Conservation (phyloP, 352 stramenopile genomes). For the Thraustochytrium aureum region DNA sequence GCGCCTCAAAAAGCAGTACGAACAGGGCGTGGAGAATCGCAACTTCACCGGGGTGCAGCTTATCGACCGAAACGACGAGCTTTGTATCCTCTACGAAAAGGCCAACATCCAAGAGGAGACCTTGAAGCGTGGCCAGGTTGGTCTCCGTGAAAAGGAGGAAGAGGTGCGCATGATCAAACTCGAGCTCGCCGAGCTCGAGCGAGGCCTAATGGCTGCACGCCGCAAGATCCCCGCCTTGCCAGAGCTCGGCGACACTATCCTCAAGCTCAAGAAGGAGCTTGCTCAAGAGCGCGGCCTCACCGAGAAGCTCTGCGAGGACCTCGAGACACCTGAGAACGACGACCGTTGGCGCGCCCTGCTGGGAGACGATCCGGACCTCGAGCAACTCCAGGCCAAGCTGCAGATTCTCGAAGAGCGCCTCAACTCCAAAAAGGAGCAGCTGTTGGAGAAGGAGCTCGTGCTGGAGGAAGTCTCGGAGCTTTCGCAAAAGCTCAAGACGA, state of each 20-base stretch:
- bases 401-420: slow-evolving; percentile 77
- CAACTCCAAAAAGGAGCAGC: slow-evolving; percentile 82
- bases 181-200: slow-evolving; percentile 68
- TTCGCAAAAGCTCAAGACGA: slow-evolving; percentile 73
- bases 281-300: slow-evolving; percentile 77
- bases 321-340: slow-evolving; percentile 73
- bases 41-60: slow-evolving; percentile 80
- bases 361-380: slow-evolving; percentile 80
- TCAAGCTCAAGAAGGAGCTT: slow-evolving; percentile 75
- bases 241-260: slow-evolving; percentile 72
- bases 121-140: slow-evolving; percentile 73
- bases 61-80: slow-evolving; percentile 92
- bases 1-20: slow-evolving; percentile 85
- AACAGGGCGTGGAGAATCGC: slow-evolving; percentile 62
- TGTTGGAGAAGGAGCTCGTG: slow-evolving; percentile 91
- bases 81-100: slow-evolving; percentile 93
- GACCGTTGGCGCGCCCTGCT: slow-evolving; percentile 79
- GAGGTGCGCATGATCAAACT: slow-evolving; percentile 74
- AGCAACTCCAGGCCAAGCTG: slow-evolving; percentile 78
- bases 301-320: slow-evolving; percentile 77
- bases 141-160: slow-evolving; percentile 73
- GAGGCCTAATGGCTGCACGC: slow-evolving; percentile 70
- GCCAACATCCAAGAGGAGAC: slow-evolving; percentile 80
- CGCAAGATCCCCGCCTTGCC: slow-evolving; percentile 73
- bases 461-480: slow-evolving; percentile 86